Evolutionary conservation across 192 early-diverging fungal species (phyloP).

Genomic region (Paraglomus occultum): DNA sequence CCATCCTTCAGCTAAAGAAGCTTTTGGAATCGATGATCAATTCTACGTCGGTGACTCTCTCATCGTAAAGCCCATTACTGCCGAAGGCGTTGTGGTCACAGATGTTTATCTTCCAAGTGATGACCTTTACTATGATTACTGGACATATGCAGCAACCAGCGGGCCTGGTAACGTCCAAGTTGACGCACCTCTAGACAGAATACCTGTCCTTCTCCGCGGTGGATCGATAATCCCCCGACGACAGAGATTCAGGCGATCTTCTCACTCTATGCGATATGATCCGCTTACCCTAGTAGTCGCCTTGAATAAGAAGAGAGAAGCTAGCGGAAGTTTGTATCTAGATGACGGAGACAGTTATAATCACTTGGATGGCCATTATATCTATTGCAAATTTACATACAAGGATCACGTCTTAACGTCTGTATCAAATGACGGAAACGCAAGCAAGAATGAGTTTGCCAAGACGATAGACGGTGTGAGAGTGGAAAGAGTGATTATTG

Average conservation of each 20-base stretch:
- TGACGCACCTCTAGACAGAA: constrained; percentile 68
- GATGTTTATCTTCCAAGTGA: constrained; percentile 71
- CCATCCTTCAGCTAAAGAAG: constrained; percentile 74
- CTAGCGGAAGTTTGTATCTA: constrained; percentile 78
- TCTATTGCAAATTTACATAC: constrained; percentile 45
- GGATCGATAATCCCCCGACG: constrained; percentile 86
- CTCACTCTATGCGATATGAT: constrained; percentile 76
- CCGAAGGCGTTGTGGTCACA: constrained; percentile 55
- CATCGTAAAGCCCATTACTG: constrained; percentile 67
- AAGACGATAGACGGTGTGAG: constrained; percentile 24
- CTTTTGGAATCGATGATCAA: constrained; percentile 83
- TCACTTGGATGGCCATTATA: constrained; percentile 66
- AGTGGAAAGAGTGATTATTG: constrained; percentile 56
- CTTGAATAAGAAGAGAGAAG: constrained; percentile 61
- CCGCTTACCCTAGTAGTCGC: constrained; percentile 91
- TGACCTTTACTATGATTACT: constrained; percentile 76
- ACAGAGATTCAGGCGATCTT: constrained; percentile 81
- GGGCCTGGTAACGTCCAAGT: constrained; percentile 44
- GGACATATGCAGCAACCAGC: constrained; percentile 34
- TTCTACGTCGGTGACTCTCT: constrained; percentile 88
- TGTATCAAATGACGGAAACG: neutral
- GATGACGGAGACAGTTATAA: constrained; percentile 89
- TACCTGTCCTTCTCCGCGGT: constrained; percentile 86
- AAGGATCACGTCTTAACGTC: constrained; percentile 32
- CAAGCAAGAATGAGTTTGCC: constrained; percentile 24